These are phyloP conservation scores for Alternaria sp. DNA, from an alignment of 2,329 filamentous ascomycete genomes.

Conservation along the genomic window DNA sequence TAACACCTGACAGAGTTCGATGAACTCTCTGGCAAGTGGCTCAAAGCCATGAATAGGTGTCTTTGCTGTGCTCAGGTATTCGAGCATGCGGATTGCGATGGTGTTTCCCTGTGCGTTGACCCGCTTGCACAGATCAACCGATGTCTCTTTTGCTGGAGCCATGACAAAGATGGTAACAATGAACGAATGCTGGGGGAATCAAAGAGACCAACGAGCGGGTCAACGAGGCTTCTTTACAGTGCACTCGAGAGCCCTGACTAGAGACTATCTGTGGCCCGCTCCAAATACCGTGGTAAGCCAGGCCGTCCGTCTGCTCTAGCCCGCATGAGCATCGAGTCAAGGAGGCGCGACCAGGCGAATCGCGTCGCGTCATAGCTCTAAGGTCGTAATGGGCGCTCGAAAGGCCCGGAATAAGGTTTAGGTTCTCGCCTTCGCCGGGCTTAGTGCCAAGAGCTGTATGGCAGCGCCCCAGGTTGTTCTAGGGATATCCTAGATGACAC, in stretches of 20 bases:
- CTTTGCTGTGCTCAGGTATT: constrained; percentile 46
- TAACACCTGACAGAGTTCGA: constrained; percentile 62
- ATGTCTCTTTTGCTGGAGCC: constrained; percentile 48
- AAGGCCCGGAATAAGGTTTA: constrained; percentile 23
- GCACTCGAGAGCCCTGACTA: constrained; percentile 19
- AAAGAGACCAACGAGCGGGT: constrained; percentile 11
- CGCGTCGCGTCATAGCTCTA: constrained; percentile 12
- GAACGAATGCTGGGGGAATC: constrained; percentile 6
- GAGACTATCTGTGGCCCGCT: constrained; percentile 10
- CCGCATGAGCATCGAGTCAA: constrained; percentile 25
- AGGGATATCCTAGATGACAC: constrained; percentile 24
- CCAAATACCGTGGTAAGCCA: constrained; percentile 20
- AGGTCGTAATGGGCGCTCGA: constrained; percentile 16
- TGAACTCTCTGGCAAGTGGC: constrained; percentile 68
- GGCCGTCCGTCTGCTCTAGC: constrained; percentile 26
- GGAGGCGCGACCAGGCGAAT: constrained; percentile 14
- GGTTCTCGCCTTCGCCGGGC: constrained; percentile 26
- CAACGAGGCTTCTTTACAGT: constrained; percentile 21
- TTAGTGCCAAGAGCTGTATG: constrained; percentile 19
- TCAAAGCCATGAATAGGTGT: constrained; percentile 52
- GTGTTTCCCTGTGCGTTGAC: constrained; percentile 60
- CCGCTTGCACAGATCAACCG: constrained; percentile 62
- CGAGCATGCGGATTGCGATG: constrained; percentile 59
- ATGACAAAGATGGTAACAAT: constrained; percentile 21
- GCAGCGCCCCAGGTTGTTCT: constrained; percentile 7